Evolutionary conservation across 169 alveolate genomes (phyloP).

Genomic region (Ichthyophthirius multifiliis): DNA sequence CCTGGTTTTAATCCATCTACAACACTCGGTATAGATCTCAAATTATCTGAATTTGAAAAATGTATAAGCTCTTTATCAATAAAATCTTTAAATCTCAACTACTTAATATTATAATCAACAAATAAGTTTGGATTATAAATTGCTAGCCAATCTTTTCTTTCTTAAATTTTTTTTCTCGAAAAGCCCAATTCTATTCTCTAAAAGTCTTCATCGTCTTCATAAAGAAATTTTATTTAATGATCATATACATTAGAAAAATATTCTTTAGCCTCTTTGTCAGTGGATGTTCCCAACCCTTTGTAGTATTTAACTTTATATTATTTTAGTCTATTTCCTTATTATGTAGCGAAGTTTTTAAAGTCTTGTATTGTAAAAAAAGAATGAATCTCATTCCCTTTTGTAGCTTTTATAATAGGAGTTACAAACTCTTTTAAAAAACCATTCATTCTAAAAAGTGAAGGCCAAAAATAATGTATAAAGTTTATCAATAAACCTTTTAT

Average conservation of each 20-base stretch:
- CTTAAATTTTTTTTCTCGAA: slow-evolving; percentile 96
- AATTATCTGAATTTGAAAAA: slow-evolving; percentile 96
- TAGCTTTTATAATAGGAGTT: slow-evolving; percentile 98
- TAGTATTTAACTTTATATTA: slow-evolving; percentile 98
- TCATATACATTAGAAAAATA: slow-evolving; percentile 94
- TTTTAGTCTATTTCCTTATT: slow-evolving; percentile 79
- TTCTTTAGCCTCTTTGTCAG: slow-evolving; percentile 98
- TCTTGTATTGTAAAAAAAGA: slow-evolving; percentile 98
- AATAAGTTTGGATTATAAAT: slow-evolving; percentile 73
- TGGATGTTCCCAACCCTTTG: slow-evolving; percentile 99
- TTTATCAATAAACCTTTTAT: slow-evolving; percentile 99
- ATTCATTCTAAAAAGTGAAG: slow-evolving; percentile 91
- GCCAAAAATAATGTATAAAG: slow-evolving; percentile 99
- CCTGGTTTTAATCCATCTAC: slow-evolving; percentile 99
- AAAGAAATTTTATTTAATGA: slow-evolving; percentile 92
- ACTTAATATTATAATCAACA: slow-evolving; percentile 81
- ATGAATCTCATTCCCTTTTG: slow-evolving; percentile 87
- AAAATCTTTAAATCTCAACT: slow-evolving; percentile 91
- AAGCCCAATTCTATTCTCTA: slow-evolving; percentile 98
- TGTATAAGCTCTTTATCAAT: slow-evolving; percentile 97
- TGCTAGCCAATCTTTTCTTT: slow-evolving; percentile 95
- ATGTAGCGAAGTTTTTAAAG: slow-evolving; percentile 93
- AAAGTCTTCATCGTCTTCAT: slow-evolving; percentile 90
- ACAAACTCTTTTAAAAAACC: slow-evolving; percentile 98
- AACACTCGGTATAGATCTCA: slow-evolving; percentile 96